Base-by-base conservation (phyloP, 2,329 filamentous ascomycete species). In the Alternaria panax region DNA sequence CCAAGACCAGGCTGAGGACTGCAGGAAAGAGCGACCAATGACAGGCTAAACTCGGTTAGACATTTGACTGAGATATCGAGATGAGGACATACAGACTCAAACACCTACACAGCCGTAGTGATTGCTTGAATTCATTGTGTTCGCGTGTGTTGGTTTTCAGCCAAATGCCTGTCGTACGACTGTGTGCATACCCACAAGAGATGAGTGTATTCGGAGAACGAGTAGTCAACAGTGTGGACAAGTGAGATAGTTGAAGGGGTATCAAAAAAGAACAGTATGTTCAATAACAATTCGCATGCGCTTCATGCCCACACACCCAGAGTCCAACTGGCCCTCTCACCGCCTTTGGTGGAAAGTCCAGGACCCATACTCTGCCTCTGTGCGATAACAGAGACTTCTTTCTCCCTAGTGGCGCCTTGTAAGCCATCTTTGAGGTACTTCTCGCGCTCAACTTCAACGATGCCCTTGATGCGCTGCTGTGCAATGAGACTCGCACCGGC, bases 381-480 rank as follows among this genome's bases (percentile, higher is more conserved):
- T 53, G 69, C 83, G 2, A 81, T 79, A 41, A 83, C 70, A 60
- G 88, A 86, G 4, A 89, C 81, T 14, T 91, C 89, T 43, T 77
- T 82, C 1, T 87, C 82, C 45, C 83, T 83, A 18, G 82, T 85
- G 1, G 89, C 89, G 3, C 89, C 89, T 18, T 80, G 80, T 22
- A 85, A 79, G 2, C 91, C 91, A 64, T 92, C 85, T 66, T 87
- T 87, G 45, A 88, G 74, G 84, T 91, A 94, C 32, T 86, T 81
- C 7, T 94, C 91, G 25, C 88, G 82, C 63, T 93, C 91, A 20
- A 93, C 81, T 28, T 88, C 86, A 2, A 89, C 88, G 52, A 92
- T 84, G 2, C 90, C 87, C 34, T 87, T 86, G 4, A 92, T 82
- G 57, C 89, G 89, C 59, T 93, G 80, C 65, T 89, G 87, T 3